These are phyloP conservation scores for Podospora tetraspora DNA, from an alignment of 495 filamentous ascomycete species.

Conservation along the genomic window DNA sequence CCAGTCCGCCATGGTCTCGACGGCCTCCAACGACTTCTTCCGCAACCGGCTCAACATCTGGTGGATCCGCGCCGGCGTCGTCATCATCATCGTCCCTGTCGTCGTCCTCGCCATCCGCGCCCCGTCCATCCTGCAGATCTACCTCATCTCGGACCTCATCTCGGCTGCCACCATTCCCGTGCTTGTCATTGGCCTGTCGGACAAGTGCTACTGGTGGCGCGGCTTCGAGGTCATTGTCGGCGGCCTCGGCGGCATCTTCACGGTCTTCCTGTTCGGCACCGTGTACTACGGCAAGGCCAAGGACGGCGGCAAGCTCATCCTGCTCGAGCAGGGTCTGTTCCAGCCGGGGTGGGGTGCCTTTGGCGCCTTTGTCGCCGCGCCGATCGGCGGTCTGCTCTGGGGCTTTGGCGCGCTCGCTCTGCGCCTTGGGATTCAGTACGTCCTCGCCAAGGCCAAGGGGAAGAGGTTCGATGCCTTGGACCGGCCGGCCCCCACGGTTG, in stretches of 20 bases:
- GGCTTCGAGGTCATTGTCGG: conserved; percentile 70
- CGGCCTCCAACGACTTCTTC: conserved; percentile 71
- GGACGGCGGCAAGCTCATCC: conserved; percentile 58
- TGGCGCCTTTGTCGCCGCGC: conserved; percentile 73
- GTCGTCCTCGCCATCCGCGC: conserved; percentile 65
- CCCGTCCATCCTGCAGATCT: conserved; percentile 68
- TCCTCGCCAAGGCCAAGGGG: conserved; percentile 47
- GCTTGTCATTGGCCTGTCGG: conserved; percentile 58
- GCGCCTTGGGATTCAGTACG: conserved; percentile 49
- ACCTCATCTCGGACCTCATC: conserved; percentile 68
- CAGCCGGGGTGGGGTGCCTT: conserved; percentile 68
- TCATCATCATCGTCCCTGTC: conserved; percentile 63
- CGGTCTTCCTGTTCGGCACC: conserved; percentile 69
- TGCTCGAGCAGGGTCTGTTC: conserved; percentile 66
- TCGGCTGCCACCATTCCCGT: conserved; percentile 65
- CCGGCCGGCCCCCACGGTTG: conserved; percentile 33
- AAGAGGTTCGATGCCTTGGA: conserved; percentile 60
- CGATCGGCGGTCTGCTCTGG: conserved; percentile 66
- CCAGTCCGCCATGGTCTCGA: conserved; percentile 72
- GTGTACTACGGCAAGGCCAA: conserved; percentile 61
- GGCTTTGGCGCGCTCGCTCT: conserved; percentile 53
- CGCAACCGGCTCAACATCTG: conserved; percentile 66
- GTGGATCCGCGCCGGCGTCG: conserved; percentile 58
- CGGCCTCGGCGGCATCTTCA: conserved; percentile 64
- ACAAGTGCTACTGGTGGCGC: conserved; percentile 62